Evolutionary conservation across 176 grass and related monocot species (phyloP), one percentile per base, ranked within the genome.

Genomic region (Phragmites australis): DNA sequence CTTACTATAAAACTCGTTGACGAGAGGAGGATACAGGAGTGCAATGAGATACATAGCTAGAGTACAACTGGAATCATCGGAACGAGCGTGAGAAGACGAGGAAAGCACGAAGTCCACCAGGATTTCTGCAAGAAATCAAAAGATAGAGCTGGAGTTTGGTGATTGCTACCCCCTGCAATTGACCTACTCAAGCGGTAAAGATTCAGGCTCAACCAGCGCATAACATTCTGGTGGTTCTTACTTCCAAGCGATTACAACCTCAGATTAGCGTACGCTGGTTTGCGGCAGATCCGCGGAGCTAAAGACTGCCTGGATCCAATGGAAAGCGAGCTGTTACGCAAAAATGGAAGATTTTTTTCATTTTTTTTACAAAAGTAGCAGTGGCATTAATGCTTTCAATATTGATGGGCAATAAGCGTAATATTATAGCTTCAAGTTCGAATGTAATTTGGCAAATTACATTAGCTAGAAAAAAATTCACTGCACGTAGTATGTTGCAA

Each of bases 21-120:
- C 65, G 45, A 78, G 9, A 69, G 54, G 43, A 51, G 46, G 76
- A 40, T 64, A 85, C 83, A 63, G 32, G 74, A 78, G 83, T 83
- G 54, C 50, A 10, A 32, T 12, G 42, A 49, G 19, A 81, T 65
- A 44, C 21, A 11, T 65, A 41, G 53, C 41, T 50, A n/a, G 32
- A 43, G 66, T 25, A 79, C 66, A 85, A 53, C 75, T 64, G 83
- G 65, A 85, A 79, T 61, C 54, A 79, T 64, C 46, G 18, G 65
- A 85, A 70, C 49, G 65, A 61, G 32, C 74, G 43, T 52, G 65
- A 25, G 74, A 40, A 39, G 82, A 70, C 25, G 82, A 84, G 42
- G 63, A 31, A 62, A 70, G 74, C 70, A 77, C 43, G n/a, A 41
- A 70, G 26, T 64, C 75, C 59, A 48, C 44, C 31, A 26, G 58